phyloP scores from a whole-genome alignment of 306 rosid genomes.

The Arachis stenosperma region DNA sequence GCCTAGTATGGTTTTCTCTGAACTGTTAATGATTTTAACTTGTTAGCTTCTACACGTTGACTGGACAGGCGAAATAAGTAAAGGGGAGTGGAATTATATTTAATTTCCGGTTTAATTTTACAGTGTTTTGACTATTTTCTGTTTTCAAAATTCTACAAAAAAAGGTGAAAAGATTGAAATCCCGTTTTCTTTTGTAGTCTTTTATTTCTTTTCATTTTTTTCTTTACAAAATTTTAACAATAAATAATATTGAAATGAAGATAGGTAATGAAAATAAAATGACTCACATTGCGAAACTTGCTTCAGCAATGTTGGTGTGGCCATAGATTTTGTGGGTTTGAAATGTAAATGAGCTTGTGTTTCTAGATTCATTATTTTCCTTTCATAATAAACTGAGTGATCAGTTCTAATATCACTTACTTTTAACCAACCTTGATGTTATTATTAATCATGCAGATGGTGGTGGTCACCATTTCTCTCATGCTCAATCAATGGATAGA shows the following conservation, averaged over 20 bases:
- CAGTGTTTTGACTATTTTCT: too few species aligned
- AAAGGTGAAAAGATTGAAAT: too few species aligned
- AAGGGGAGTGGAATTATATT: not conserved
- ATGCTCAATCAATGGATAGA: constrained; percentile 64
- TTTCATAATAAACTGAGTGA: constrained; percentile 1
- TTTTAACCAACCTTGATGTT: constrained; percentile 31
- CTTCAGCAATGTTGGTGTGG: too few species aligned
- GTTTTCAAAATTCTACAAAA: too few species aligned
- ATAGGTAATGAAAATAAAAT: too few species aligned
- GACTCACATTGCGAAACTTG: too few species aligned
- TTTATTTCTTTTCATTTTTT: too few species aligned
- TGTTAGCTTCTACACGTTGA: constrained; percentile 8
- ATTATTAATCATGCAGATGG: constrained; percentile 52
- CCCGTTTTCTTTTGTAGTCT: too few species aligned
- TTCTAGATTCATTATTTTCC: not conserved
- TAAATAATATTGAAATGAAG: too few species aligned
- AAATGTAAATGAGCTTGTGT: not conserved
- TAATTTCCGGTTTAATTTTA: not conserved
- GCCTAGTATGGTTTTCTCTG: not conserved
- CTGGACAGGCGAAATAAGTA: constrained; percentile 16
- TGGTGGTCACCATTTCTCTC: constrained; percentile 65
- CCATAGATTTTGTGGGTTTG: not conserved
- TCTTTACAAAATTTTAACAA: too few species aligned
- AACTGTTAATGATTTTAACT: not conserved
- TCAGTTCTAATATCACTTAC: not conserved